A percentile compares a stretch with the other conserved stretches of the same genome.
phyloP scores from a whole-genome alignment of 306 rosid genomes.

The Casuarina equisetifolia region DNA sequence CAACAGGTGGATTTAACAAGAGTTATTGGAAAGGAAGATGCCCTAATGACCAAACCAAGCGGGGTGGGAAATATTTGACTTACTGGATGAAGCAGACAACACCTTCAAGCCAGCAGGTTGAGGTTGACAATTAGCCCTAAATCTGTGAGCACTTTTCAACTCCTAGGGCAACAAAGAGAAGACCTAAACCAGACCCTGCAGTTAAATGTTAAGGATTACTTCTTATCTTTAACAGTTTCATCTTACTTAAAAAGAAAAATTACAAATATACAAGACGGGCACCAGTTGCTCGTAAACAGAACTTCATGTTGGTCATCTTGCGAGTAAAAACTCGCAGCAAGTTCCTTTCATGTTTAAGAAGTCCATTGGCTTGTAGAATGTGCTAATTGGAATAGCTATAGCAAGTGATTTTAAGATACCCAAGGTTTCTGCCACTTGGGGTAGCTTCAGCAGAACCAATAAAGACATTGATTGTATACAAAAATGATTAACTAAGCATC shows the following conservation, averaged over 20 bases:
- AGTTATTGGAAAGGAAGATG: constrained; percentile 40
- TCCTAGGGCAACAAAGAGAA: constrained; percentile 87
- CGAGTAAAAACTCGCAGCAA: constrained; percentile 30
- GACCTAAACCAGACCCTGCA: constrained; percentile 95
- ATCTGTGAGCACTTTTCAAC: constrained; percentile 69
- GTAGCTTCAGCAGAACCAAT: background rate
- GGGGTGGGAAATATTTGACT: constrained; percentile 64
- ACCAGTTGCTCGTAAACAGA: constrained; percentile 36
- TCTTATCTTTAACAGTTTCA: constrained; percentile 49
- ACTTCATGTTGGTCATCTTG: constrained; percentile 28
- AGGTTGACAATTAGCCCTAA: constrained; percentile 76
- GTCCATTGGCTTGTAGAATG: constrained; percentile 21
- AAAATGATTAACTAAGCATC: background rate
- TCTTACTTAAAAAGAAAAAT: constrained; percentile 33
- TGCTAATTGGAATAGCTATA: constrained; percentile 15
- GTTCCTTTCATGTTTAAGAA: constrained; percentile 31
- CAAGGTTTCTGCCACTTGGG: constrained; percentile 15
- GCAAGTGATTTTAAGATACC: constrained; percentile 24
- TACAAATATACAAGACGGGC: constrained; percentile 28
- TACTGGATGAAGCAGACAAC: constrained; percentile 69
- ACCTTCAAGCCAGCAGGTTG: constrained; percentile 70
- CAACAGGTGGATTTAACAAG: constrained; percentile 42
- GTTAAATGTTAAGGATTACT: constrained; percentile 64
- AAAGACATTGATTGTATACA: background rate
- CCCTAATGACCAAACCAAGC: constrained; percentile 52